Evolutionary conservation across 2,329 filamentous ascomycete genomes (phyloP).

Genomic region (Neurospora sp.): DNA sequence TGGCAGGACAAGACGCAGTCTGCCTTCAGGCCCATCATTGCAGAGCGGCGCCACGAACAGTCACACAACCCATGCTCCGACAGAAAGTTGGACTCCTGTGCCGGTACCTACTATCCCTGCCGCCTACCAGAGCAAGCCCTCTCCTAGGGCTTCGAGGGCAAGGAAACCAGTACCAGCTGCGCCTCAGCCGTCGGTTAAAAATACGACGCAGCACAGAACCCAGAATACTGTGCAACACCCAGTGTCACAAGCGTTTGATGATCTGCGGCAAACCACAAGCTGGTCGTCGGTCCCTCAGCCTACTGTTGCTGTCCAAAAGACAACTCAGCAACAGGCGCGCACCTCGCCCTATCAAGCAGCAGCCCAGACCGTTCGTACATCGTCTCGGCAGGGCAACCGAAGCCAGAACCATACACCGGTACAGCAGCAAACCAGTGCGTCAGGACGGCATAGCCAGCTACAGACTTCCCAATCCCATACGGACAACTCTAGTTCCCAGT

Average conservation of each 20-base stretch:
- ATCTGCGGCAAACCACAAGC: constrained; percentile 10
- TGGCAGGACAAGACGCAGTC: constrained; percentile 8
- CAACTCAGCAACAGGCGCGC: constrained; percentile 7
- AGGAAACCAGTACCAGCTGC: constrained; percentile 6
- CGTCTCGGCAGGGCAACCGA: constrained; percentile 27
- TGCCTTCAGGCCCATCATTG: constrained; percentile 7
- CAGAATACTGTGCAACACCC: not conserved
- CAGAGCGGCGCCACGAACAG: constrained; percentile 2
- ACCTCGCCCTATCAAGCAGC: constrained; percentile 22
- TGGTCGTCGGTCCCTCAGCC: constrained; percentile 18
- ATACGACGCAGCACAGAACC: not conserved
- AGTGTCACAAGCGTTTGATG: constrained; percentile 10
- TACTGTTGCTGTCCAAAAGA: constrained; percentile 11
- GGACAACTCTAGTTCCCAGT: constrained; percentile 10
- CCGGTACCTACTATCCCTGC: constrained; percentile 1
- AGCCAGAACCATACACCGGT: constrained; percentile 23
- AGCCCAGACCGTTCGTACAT: constrained; percentile 22
- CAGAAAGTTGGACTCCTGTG: constrained; percentile 10
- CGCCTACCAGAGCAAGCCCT: constrained; percentile 3
- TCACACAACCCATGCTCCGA: constrained; percentile 1
- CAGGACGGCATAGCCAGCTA: constrained; percentile 5
- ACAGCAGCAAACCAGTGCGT: constrained; percentile 8
- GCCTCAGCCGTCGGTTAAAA: not conserved
- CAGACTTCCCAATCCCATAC: constrained; percentile 6
- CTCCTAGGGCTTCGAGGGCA: constrained; percentile 11